Evolutionary conservation across 116 monocot genomes (phyloP).

Genomic region (Papilionanthe hybrid): DNA sequence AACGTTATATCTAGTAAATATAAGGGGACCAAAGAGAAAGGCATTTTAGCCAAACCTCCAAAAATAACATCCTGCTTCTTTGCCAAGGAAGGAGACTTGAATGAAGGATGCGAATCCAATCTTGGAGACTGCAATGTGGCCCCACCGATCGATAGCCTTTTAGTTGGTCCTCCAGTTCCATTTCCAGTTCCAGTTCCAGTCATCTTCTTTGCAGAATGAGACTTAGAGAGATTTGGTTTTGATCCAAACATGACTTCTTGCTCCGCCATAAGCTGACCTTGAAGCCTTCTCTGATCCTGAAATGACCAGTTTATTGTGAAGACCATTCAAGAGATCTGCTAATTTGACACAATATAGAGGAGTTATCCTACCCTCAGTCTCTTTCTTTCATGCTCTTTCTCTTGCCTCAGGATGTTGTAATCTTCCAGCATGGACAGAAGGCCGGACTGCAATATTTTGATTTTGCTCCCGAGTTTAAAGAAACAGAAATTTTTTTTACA

Average conservation of each 20-base stretch:
- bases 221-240: constrained; percentile 50
- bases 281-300: constrained; percentile 78
- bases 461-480: background rate
- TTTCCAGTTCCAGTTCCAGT: background rate
- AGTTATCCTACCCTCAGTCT: constrained; percentile 34
- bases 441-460: constrained; percentile 17
- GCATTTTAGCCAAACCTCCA: background rate
- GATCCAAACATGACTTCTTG: constrained; percentile 66
- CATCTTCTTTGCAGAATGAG: constrained; percentile 30
- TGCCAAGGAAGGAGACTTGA: constrained; percentile 1
- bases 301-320: background rate
- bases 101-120: constrained; percentile 14
- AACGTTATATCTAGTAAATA: too few species aligned
- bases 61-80: constrained; percentile 14
- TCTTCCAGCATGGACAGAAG: constrained; percentile 55
- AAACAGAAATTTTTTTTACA: background rate
- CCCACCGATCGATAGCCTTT: constrained; percentile 24
- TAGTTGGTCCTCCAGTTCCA: constrained; percentile 12
- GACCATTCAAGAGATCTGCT: too few species aligned
- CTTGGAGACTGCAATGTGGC: constrained; percentile 18
- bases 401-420: constrained; percentile 37
- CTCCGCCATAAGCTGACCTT: constrained; percentile 58
- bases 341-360: background rate
- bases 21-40: too few species aligned
- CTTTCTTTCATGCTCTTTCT: constrained; percentile 59